A percentile compares a stretch with the other conserved stretches of the same genome.
These are phyloP conservation scores for Russula dissimulans DNA, from an alignment of 768 basidiomycete genomes.

Conservation along the genomic window DNA sequence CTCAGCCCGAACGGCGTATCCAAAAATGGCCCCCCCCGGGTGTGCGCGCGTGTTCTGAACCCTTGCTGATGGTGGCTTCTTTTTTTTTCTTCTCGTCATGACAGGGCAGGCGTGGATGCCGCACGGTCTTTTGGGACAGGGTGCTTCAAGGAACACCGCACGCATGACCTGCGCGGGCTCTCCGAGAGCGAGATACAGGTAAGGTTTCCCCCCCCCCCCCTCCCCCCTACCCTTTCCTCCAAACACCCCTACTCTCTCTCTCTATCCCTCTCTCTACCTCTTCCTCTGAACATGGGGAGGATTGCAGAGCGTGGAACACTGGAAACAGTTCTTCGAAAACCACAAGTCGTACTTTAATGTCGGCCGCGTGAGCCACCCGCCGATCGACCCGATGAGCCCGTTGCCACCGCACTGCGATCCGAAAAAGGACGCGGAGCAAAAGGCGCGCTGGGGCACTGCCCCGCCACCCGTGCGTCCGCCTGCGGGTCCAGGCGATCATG, in stretches of 20 bases:
- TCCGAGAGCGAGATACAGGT: slow-evolving; percentile 57
- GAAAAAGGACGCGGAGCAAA: slow-evolving; percentile 34
- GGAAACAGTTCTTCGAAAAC: slow-evolving; percentile 83
- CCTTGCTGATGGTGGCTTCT: too few species aligned
- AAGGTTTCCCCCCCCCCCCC: slow-evolving; percentile 4
- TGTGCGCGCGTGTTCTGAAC: neutral
- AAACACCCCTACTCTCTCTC: too few species aligned
- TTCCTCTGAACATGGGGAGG: neutral
- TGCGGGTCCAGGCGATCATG: neutral
- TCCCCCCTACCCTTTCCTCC: neutral
- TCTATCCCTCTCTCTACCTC: neutral
- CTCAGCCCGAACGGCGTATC: neutral
- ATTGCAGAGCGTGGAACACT: slow-evolving; percentile 63
- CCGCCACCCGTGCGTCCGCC: neutral
- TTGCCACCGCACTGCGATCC: slow-evolving; percentile 67
- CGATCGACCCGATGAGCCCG: slow-evolving; percentile 70
- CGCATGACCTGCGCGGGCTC: slow-evolving; percentile 84
- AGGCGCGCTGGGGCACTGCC: slow-evolving; percentile 21
- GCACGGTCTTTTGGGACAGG: slow-evolving; percentile 89
- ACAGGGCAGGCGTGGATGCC: slow-evolving; percentile 79
- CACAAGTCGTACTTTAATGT: slow-evolving; percentile 74
- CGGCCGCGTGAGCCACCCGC: slow-evolving; percentile 64
- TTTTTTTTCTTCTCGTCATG: neutral
- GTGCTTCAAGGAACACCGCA: slow-evolving; percentile 84
- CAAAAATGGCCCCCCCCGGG: neutral